Conservation (phyloP, 805 yeast species). For the Wickerhamiella azyma region DNA sequence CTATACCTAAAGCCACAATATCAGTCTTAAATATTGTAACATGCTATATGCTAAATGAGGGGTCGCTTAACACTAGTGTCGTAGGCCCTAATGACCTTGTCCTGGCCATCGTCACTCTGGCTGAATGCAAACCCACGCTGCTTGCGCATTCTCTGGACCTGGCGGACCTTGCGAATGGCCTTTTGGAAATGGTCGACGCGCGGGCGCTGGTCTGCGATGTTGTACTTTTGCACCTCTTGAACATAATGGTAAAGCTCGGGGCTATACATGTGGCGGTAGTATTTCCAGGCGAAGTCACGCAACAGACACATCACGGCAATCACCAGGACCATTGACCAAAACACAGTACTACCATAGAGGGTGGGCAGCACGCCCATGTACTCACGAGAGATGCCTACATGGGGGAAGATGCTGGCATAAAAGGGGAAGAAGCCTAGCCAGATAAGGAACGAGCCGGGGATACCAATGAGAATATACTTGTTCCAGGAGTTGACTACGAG, state of each 20-base stretch:
- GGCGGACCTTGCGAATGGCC: slow-evolving; percentile 93
- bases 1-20: background rate
- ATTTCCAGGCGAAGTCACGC: slow-evolving; percentile 90
- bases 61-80: slow-evolving; percentile 59
- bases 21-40: background rate
- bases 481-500: slow-evolving; percentile 89
- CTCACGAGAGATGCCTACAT: slow-evolving; percentile 66
- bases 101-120: slow-evolving; percentile 90
- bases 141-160: slow-evolving; percentile 93
- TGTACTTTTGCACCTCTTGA: slow-evolving; percentile 92
- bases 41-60: background rate
- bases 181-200: slow-evolving; percentile 92
- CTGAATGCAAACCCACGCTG: slow-evolving; percentile 98
- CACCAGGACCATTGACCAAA: slow-evolving; percentile 72
- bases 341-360: slow-evolving; percentile 61
- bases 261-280: slow-evolving; percentile 75
- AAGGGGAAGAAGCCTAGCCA: slow-evolving; percentile 84
- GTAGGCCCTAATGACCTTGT: slow-evolving; percentile 77
- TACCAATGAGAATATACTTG: slow-evolving; percentile 76
- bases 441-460: slow-evolving; percentile 79
- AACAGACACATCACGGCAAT: slow-evolving; percentile 65
- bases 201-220: slow-evolving; percentile 89
- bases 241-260: slow-evolving; percentile 92
- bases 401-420: slow-evolving; percentile 76
- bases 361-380: slow-evolving; percentile 67